Base-by-base conservation (phyloP, 2,329 filamentous ascomycete species). In the Colletotrichum spaethianum region DNA sequence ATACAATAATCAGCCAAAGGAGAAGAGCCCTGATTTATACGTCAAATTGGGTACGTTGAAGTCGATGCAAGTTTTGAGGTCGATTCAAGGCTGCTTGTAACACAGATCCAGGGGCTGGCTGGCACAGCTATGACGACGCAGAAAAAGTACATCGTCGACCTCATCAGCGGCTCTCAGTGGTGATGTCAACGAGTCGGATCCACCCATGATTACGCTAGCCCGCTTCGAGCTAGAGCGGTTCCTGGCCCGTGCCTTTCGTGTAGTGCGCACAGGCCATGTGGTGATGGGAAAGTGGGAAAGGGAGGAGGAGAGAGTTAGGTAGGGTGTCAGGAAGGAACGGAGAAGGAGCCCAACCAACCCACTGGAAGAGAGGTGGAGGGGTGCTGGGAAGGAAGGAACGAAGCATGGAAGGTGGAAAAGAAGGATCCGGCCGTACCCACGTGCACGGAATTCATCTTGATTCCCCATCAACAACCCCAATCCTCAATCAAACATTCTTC, bases 161-260 rank as follows among this genome's bases (percentile, higher is more conserved):
- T 57, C 60, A 70, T 23, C 57, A n/a, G 53, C 46, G 33, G 65
- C 55, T 33, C 26, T 40, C 33, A 71, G 70, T 73, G 70, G 70
- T 73, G 70, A 73, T 73, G 70, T 73, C 70, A 73, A 72, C 67
- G 70, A 73, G 38, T 38, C 26, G 28, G 42, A 48, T 28, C 60
- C 59, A 44, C 55, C n/a, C 26, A 7, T 12, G 9, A 20, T 3
- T 40, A 56, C 61, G 55, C 61, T 46, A 48, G 4, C 18, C 9
- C 1, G 4, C 20, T 36, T 31, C 5, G 28, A 42, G 28, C 52
- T 57, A 57, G 26, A 52, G 28, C 18, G 6, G 6, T 0, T 1
- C 1, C 1, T 72, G 64, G 64, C 26, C 50, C 52, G 57, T 72
- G 69, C 46, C 8, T 9, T 2, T 50, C 28, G 26, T 20, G 44